Conservation (phyloP, 2,329 filamentous ascomycete species). For the Capronia americana region DNA sequence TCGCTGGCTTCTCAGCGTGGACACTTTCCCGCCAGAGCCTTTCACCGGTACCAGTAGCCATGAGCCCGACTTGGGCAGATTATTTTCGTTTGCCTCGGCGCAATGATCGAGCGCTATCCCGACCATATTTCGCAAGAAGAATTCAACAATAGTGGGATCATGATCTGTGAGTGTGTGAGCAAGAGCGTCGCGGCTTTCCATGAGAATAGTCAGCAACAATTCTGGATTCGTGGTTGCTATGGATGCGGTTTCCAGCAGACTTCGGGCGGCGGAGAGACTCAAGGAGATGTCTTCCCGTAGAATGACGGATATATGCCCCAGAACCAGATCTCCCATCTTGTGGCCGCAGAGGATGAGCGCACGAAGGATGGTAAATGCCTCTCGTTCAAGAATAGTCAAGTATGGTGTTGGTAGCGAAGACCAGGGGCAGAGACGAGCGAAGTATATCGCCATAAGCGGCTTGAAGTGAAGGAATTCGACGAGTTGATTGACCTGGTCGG, state of each 20-base stretch:
- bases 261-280: not conserved
- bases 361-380: not conserved
- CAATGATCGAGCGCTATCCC: constrained; percentile 12
- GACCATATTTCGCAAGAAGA: constrained; percentile 14
- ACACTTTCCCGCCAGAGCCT: constrained; percentile 4
- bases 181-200: constrained; percentile 11
- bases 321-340: constrained; percentile 6
- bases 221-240: constrained; percentile 4
- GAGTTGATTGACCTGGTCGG: not conserved
- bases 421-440: constrained; percentile 13
- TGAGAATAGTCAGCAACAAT: constrained; percentile 6
- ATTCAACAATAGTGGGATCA: not conserved
- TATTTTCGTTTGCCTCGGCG: constrained; percentile 3
- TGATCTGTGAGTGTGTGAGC: not conserved
- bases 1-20: constrained; percentile 7
- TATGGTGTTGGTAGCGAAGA: not conserved
- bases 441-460: constrained; percentile 7
- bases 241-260: constrained; percentile 1
- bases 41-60: constrained; percentile 4
- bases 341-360: constrained; percentile 10
- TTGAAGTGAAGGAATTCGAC: constrained; percentile 12
- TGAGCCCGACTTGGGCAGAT: not conserved
- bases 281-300: constrained; percentile 9
- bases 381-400: not conserved
- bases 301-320: constrained; percentile 4